Evolutionary conservation across 2,329 filamentous ascomycete species (phyloP).

Genomic region (Grosmannia huntii): DNA sequence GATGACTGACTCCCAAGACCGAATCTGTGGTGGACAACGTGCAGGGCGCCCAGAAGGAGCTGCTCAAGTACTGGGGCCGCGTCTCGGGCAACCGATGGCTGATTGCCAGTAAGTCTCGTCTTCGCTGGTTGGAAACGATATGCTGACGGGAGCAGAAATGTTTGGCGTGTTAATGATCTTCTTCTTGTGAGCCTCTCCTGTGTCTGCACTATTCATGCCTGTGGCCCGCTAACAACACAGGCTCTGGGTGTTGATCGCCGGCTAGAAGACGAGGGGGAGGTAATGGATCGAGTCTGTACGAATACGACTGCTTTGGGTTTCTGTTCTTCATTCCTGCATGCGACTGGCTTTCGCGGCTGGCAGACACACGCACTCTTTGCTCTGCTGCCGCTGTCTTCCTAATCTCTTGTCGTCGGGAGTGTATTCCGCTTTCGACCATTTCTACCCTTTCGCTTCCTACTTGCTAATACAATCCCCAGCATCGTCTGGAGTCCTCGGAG

Average conservation of each 20-base stretch:
- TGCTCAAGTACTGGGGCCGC: constrained; percentile 93
- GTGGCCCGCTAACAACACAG: constrained; percentile 18
- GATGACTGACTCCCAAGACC: constrained; percentile 30
- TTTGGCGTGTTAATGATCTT: constrained; percentile 91
- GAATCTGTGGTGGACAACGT: constrained; percentile 98
- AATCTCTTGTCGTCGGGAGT: neutral
- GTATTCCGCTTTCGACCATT: neutral
- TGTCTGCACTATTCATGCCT: neutral
- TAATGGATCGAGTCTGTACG: neutral
- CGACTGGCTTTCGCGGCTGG: neutral
- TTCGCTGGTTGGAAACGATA: neutral
- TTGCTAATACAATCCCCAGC: neutral
- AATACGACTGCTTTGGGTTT: constrained; percentile 10
- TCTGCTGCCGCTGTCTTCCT: constrained; percentile 1
- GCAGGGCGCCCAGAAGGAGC: constrained; percentile 84
- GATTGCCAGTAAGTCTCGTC: constrained; percentile 46
- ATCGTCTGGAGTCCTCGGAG: neutral
- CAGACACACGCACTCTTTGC: constrained; percentile 1
- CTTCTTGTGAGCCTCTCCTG: constrained; percentile 45
- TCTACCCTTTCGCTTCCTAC: constrained; percentile 3
- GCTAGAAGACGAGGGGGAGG: constrained; percentile 20
- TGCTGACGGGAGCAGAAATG: constrained; percentile 34
- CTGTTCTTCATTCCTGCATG: neutral
- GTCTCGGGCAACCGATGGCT: constrained; percentile 94
- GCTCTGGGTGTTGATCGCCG: constrained; percentile 56